A percentile compares a stretch with the other conserved stretches of the same genome.
phyloP scores from a whole-genome alignment of 2,329 filamentous ascomycete species.

The Alternaria sp. region DNA sequence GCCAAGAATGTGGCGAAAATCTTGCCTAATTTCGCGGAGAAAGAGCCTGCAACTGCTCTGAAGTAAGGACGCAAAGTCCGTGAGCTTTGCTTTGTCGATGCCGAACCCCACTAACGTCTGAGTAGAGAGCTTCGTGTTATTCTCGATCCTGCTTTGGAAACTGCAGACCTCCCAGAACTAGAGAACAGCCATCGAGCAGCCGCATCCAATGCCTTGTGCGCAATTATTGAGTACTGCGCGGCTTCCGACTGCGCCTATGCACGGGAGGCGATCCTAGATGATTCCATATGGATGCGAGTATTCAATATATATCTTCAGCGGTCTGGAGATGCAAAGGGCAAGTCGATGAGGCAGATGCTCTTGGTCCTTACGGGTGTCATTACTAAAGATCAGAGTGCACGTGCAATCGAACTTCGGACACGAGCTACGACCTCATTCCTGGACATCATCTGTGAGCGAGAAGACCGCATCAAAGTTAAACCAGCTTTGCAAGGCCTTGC shows the following conservation, averaged over 20 bases:
- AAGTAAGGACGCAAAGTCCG: constrained; percentile 49
- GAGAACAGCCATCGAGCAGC: constrained; percentile 51
- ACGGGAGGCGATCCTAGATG: constrained; percentile 40
- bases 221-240: constrained; percentile 51
- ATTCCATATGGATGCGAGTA: constrained; percentile 47
- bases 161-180: constrained; percentile 40
- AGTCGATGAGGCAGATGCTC: constrained; percentile 56
- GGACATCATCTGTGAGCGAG: constrained; percentile 65
- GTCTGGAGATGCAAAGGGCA: constrained; percentile 53
- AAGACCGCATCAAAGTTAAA: constrained; percentile 69
- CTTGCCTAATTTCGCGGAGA: constrained; percentile 33
- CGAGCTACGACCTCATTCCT: constrained; percentile 54
- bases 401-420: constrained; percentile 32
- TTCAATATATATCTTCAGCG: constrained; percentile 52
- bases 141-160: constrained; percentile 40
- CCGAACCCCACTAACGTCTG: constrained; percentile 22
- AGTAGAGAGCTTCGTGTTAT: constrained; percentile 39
- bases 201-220: constrained; percentile 56
- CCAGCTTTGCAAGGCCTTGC: constrained; percentile 72
- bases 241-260: constrained; percentile 36
- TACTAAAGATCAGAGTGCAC: constrained; percentile 29
- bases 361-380: constrained; percentile 48
- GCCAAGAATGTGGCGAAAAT: constrained; percentile 32
- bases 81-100: constrained; percentile 30
- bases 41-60: constrained; percentile 34